Base-by-base conservation (phyloP, 2,329 filamentous ascomycete genomes). In the Aspergillus jensenii region DNA sequence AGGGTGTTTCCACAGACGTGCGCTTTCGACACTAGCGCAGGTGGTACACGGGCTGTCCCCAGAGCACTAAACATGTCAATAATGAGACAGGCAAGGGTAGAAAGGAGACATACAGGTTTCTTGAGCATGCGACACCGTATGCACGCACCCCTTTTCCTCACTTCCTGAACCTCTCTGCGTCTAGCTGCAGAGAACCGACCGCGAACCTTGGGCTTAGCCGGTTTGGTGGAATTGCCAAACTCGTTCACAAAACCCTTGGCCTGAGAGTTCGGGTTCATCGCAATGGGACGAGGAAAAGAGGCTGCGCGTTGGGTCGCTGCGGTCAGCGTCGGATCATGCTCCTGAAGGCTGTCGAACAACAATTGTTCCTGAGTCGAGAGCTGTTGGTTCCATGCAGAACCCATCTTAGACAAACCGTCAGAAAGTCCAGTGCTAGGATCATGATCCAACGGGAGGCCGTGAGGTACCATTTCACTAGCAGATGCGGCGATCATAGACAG, bases 121-220 rank as follows among this genome's bases (percentile, higher is more conserved):
- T 86, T 87, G 23, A 87, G 73, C 84, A 87, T 86, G 14, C 84
- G 82, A 67, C 84, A 87, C 35, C 84, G 81, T 60, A 87, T 81
- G 65, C 84, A 87, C 7, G 84, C 84, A 12, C 84, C 84, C 52
- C 80, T 77, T 68, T 86, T 86, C 23, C 84, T 78, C 35, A 86
- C 81, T 59, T 83, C 79, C 61, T 84, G 81, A 2, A 87, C 84
- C 65, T 87, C 82, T 61, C 84, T 81, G 35, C 84, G 79, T 58
- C 84, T 75, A 21, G 78, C 76, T 44, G 84, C 82, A 31, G 80
- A 78, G 65, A 87, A 87, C n/a, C 81, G 76, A 3, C 81, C 81
- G 44, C 84, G 78, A 6, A 81, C 79, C 62, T 84, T 76, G 19
- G 68, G 70, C 62, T 83, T 71, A 62, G 79, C 65, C 68, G 72